Conservation (phyloP, 2,329 filamentous ascomycete genomes). For the Arthrobotrys conoides region DNA sequence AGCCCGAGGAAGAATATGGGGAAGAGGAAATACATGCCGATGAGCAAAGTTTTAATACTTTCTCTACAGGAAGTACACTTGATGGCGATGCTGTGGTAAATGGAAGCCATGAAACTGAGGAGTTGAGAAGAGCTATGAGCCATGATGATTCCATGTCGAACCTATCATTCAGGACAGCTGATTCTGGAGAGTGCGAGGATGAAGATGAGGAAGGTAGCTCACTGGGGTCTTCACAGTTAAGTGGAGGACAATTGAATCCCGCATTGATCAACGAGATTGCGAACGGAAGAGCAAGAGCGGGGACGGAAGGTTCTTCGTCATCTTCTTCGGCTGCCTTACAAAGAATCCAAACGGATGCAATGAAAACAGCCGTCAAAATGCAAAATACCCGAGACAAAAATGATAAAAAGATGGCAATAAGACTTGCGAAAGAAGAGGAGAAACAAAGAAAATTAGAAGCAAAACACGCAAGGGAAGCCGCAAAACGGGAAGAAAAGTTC, state of each 20-base stretch:
- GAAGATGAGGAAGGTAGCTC: constrained; percentile 58
- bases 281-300: constrained; percentile 62
- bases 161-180: constrained; percentile 54
- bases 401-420: constrained; percentile 43
- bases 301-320: constrained; percentile 66
- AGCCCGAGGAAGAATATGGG: constrained; percentile 29
- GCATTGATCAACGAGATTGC: constrained; percentile 60
- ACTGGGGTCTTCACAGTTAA: constrained; percentile 39
- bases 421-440: constrained; percentile 73
- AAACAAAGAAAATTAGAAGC: constrained; percentile 76
- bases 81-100: constrained; percentile 64
- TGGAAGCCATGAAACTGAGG: constrained; percentile 38
- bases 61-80: constrained; percentile 25
- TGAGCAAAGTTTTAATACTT: constrained; percentile 46
- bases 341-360: constrained; percentile 60
- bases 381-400: constrained; percentile 53
- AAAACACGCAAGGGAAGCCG: constrained; percentile 75
- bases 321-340: constrained; percentile 65
- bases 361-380: constrained; percentile 16
- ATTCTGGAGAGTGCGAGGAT: constrained; percentile 66
- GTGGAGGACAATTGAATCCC: constrained; percentile 48
- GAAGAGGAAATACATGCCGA: constrained; percentile 34
- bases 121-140: constrained; percentile 45
- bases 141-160: constrained; percentile 50
- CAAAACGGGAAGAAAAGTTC: constrained; percentile 78